Conservation (phyloP, 2,329 filamentous ascomycete species). For the Helotiales sp. region DNA sequence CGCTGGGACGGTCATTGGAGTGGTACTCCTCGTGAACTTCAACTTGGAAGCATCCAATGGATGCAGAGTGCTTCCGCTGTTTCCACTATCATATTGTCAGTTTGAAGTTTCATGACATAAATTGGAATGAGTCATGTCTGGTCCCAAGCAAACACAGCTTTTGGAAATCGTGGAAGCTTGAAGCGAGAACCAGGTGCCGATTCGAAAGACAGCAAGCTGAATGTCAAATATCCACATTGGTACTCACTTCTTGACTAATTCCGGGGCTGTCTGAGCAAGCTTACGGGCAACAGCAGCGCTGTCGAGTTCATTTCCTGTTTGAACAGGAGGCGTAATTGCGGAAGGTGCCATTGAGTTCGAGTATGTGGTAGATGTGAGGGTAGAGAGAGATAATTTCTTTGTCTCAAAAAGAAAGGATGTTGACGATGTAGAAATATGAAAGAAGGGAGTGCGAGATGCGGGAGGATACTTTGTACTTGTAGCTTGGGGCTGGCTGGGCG, state of each 20-base stretch:
- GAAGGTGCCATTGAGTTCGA: slow-evolving; percentile 53
- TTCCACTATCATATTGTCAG: slow-evolving; percentile 52
- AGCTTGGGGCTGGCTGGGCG: slow-evolving; percentile 1
- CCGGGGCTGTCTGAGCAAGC: slow-evolving; percentile 50
- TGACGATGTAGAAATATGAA: background rate
- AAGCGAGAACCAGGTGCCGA: background rate
- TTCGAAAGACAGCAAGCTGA: background rate
- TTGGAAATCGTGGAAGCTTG: background rate
- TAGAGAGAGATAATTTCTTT: background rate
- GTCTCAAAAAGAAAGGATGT: background rate
- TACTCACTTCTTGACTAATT: slow-evolving; percentile 52
- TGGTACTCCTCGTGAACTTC: slow-evolving; percentile 57
- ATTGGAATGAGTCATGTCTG: slow-evolving; percentile 9
- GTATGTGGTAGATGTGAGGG: background rate
- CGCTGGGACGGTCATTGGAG: slow-evolving; percentile 58
- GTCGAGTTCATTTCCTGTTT: slow-evolving; percentile 57
- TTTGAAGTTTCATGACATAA: background rate
- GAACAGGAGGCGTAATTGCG: slow-evolving; percentile 47
- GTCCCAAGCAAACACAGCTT: background rate
- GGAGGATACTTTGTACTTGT: slow-evolving; percentile 17
- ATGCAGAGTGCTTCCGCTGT: slow-evolving; percentile 61
- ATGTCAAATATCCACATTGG: background rate
- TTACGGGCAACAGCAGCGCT: slow-evolving; percentile 58
- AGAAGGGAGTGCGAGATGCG: background rate
- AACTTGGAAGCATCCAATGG: slow-evolving; percentile 65